phyloP scores from a whole-genome alignment of 495 filamentous ascomycete species.

The Jackrogersella minutella region DNA sequence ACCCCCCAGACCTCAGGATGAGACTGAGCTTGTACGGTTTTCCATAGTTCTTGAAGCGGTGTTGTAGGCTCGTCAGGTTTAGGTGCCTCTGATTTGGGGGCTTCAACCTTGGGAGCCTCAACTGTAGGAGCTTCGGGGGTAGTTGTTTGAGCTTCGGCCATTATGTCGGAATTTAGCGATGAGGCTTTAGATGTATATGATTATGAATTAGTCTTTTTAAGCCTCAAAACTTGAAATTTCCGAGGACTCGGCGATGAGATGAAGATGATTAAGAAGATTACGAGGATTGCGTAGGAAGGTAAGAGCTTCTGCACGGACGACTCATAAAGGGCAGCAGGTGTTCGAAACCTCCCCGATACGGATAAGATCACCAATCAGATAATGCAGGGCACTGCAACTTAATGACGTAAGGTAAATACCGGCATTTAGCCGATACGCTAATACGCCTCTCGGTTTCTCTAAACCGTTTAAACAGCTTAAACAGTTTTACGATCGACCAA shows the following conservation, averaged over 20 bases:
- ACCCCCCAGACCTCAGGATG: slow-evolving; percentile 86
- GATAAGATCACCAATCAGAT: slow-evolving; percentile 15
- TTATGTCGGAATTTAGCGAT: neutral
- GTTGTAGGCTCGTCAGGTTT: slow-evolving; percentile 39
- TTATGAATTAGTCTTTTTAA: neutral
- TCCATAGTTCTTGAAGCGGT: slow-evolving; percentile 50
- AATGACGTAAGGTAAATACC: slow-evolving; percentile 5
- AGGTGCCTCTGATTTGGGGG: slow-evolving; percentile 28
- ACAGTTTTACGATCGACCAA: slow-evolving; percentile 1
- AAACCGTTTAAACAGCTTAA: neutral
- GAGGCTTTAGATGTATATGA: neutral
- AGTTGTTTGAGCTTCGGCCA: slow-evolving; percentile 26
- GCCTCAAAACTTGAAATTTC: neutral
- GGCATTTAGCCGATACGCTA: slow-evolving; percentile 23
- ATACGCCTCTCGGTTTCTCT: neutral
- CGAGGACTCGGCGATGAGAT: slow-evolving; percentile 10
- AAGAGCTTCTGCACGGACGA: slow-evolving; percentile 3
- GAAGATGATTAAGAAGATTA: slow-evolving; percentile 2
- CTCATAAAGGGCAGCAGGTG: neutral
- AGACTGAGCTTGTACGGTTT: slow-evolving; percentile 42
- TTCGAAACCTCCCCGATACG: slow-evolving; percentile 30
- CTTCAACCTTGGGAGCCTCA: slow-evolving; percentile 10
- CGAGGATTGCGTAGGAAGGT: neutral
- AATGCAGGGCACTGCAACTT: slow-evolving; percentile 8
- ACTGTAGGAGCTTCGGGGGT: slow-evolving; percentile 6